Evolutionary conservation across 1,284 basidiomycete genomes (phyloP).

Genomic region (Moniliophthora roreri): DNA sequence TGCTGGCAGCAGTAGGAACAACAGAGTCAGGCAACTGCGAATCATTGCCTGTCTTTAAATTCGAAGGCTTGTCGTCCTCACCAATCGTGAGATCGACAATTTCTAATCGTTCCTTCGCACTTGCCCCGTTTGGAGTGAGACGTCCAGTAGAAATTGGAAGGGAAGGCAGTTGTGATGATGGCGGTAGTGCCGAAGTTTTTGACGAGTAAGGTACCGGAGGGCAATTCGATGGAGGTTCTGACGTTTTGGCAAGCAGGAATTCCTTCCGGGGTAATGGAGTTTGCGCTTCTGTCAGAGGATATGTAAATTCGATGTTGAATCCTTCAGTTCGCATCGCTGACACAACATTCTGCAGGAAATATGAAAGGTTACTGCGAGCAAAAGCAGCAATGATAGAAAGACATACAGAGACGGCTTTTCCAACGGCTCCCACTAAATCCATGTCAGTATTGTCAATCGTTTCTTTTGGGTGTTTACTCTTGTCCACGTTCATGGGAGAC

Average conservation of each 20-base stretch:
- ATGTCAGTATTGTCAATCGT: neutral
- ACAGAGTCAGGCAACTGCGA: neutral
- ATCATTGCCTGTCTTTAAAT: neutral
- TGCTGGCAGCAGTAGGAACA: too few relatives aligned
- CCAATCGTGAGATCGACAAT: neutral
- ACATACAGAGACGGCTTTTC: conserved; percentile 2
- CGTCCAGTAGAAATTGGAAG: neutral
- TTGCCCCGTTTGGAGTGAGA: too few relatives aligned
- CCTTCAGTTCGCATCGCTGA: neutral
- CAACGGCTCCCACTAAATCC: conserved; percentile 2
- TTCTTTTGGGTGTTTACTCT: neutral
- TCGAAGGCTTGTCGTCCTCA: neutral
- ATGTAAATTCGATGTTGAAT: neutral
- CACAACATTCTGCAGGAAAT: neutral
- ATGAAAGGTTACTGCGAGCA: neutral
- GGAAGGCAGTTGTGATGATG: neutral
- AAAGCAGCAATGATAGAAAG: too few relatives aligned
- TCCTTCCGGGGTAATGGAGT: too few relatives aligned
- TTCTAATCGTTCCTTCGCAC: neutral
- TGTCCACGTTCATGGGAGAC: neutral
- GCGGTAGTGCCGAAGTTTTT: too few relatives aligned
- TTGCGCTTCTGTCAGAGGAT: too few relatives aligned
- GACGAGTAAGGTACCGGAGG: too few relatives aligned
- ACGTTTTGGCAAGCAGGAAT: too few relatives aligned
- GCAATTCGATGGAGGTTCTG: too few relatives aligned